Percentiles rank a stretch among this genome's conserved stretches.
Evolutionary conservation across 371 early-diverging fungal species (phyloP).

Genomic region (Mucor velutinosus): DNA sequence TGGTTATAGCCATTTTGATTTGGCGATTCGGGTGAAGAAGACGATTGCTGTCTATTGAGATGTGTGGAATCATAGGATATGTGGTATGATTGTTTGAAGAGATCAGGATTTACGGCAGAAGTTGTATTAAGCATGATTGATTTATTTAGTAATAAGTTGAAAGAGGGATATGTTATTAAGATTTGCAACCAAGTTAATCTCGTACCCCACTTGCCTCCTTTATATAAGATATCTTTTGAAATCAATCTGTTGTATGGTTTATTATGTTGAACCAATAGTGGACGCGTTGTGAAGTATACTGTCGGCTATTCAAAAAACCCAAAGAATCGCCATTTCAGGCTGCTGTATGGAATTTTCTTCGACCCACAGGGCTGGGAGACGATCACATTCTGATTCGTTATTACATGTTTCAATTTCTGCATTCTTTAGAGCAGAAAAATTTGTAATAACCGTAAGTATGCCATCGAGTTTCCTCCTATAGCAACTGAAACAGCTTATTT

Average conservation of each 20-base stretch:
- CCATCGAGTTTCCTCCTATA: neutral
- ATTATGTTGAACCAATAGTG: neutral
- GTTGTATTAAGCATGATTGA: neutral
- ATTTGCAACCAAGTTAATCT: neutral
- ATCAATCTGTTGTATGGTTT: neutral
- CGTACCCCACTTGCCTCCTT: neutral
- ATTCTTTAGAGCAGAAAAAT: no score
- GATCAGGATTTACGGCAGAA: neutral
- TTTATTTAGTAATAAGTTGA: neutral
- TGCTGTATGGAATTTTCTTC: neutral
- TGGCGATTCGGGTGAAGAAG: neutral
- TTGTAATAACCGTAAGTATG: neutral
- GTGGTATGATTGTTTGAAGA: neutral
- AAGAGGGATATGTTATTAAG: neutral
- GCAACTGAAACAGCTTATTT: neutral
- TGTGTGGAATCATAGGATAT: neutral
- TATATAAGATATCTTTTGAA: neutral
- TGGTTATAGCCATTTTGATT: neutral
- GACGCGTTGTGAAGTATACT: neutral
- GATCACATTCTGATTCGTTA: neutral
- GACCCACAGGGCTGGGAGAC: neutral
- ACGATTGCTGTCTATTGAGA: neutral
- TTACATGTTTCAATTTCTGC: neutral
- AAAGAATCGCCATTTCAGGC: neutral
- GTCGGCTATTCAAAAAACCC: neutral